Percentiles rank a stretch among this genome's conserved stretches.
Evolutionary conservation across 148 eudicot genomes (phyloP).

Genomic region (Nyssa sinensis): DNA sequence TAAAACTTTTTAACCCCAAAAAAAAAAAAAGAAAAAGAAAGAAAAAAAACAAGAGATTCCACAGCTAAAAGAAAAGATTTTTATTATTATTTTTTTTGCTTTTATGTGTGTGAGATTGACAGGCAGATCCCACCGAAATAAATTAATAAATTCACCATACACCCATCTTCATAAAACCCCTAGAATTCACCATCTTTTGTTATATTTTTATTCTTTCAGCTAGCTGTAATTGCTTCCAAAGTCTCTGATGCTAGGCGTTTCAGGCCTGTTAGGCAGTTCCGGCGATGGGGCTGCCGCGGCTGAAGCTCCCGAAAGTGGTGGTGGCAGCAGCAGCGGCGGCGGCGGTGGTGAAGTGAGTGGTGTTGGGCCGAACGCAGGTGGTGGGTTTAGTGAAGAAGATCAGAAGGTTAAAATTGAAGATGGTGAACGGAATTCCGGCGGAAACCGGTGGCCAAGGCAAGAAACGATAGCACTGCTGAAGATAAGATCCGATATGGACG

Average conservation of each 20-base stretch:
- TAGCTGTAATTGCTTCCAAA: conserved; percentile 30
- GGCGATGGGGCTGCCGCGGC: conserved; percentile 25
- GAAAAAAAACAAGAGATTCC: conserved; percentile 51
- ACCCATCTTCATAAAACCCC: conserved; percentile 69
- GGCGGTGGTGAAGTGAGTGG: conserved; percentile 22
- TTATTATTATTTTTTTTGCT: not conserved
- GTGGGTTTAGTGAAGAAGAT: conserved; percentile 34
- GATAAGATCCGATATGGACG: conserved; percentile 93
- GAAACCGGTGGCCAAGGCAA: conserved; percentile 95
- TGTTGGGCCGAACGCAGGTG: conserved; percentile 20
- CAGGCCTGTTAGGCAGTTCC: conserved; percentile 35
- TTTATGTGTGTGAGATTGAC: conserved; percentile 43
- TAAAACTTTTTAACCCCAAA: conserved; percentile 27
- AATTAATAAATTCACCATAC: conserved; percentile 46
- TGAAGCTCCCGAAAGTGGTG: conserved; percentile 5
- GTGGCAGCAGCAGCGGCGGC: conserved; percentile 23
- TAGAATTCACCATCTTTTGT: conserved; percentile 66
- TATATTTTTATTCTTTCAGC: conserved; percentile 14
- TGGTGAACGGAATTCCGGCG: conserved; percentile 44
- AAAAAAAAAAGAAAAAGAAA: conserved; percentile 22
- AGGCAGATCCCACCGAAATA: conserved; percentile 70
- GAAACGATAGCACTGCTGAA: conserved; percentile 77
- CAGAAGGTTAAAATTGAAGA: conserved; percentile 25
- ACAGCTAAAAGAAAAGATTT: conserved; percentile 23
- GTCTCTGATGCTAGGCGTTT: conserved; percentile 43